Percentiles rank a stretch among this genome's conserved stretches.
These are phyloP conservation scores for Trichoderma parareesei DNA, from an alignment of 495 filamentous ascomycete genomes.

Conservation along the genomic window DNA sequence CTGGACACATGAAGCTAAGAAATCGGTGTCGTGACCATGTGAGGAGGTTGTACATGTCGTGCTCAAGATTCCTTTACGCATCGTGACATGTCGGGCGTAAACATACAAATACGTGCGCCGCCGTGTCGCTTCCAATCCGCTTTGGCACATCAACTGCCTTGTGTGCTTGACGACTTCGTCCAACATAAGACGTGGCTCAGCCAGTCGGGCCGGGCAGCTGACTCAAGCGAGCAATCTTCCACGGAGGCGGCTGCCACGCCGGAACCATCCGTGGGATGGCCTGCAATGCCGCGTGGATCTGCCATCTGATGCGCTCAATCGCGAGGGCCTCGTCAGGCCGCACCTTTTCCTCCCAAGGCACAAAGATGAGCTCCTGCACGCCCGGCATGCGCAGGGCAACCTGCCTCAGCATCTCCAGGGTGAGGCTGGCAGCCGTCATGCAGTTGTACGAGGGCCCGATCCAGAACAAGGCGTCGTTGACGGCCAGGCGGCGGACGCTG, in stretches of 20 bases:
- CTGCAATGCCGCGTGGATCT: slow-evolving; percentile 15
- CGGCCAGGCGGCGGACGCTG: slow-evolving; percentile 20
- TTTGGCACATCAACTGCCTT: not conserved
- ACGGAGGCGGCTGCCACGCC: slow-evolving; percentile 12
- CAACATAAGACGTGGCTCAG: not conserved
- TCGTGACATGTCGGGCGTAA: not conserved
- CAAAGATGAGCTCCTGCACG: slow-evolving; percentile 19
- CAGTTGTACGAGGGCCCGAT: slow-evolving; percentile 8
- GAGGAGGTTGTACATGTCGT: too few species aligned
- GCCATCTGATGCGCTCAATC: slow-evolving; percentile 16
- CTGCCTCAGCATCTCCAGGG: slow-evolving; percentile 13
- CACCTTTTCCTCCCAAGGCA: slow-evolving; percentile 19
- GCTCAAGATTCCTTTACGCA: not conserved
- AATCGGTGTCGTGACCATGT: not conserved
- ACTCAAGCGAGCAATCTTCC: slow-evolving; percentile 15
- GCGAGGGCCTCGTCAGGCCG: slow-evolving; percentile 17
- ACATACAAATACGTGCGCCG: not conserved
- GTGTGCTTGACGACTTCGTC: not conserved
- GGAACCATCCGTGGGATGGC: slow-evolving; percentile 3
- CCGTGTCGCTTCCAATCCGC: not conserved
- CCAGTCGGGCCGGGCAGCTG: slow-evolving; percentile 4
- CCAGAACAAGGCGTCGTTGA: slow-evolving; percentile 21
- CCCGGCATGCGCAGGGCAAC: slow-evolving; percentile 14
- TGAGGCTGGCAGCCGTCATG: slow-evolving; percentile 12
- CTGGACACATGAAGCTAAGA: not conserved